Percentiles rank a stretch among this genome's conserved stretches.
Conservation (phyloP, 2,329 filamentous ascomycete species). For the Penicillium italicum region DNA sequence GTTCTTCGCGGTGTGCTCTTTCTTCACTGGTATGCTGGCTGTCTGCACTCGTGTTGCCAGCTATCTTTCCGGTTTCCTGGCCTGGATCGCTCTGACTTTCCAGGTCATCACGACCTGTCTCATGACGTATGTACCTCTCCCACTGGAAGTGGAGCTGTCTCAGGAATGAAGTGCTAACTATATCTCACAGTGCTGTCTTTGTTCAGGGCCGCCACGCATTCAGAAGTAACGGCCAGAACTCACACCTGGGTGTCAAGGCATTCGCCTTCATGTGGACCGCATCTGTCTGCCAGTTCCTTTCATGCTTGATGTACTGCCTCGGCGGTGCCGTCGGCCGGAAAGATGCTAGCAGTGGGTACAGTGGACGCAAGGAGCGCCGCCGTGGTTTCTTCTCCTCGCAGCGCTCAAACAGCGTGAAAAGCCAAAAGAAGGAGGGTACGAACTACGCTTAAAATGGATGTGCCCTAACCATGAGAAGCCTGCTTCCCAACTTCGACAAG, state of each 20-base stretch:
- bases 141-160: background rate
- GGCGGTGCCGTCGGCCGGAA: conserved; percentile 37
- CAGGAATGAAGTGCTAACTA: conserved; percentile 12
- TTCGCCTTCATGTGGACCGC: conserved; percentile 62
- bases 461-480: background rate
- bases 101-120: conserved; percentile 55
- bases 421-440: conserved; percentile 26
- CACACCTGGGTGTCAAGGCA: conserved; percentile 55
- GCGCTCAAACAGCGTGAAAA: conserved; percentile 28
- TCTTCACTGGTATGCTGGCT: conserved; percentile 46
- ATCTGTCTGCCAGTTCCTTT: conserved; percentile 53
- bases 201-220: conserved; percentile 57
- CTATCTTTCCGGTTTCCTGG: conserved; percentile 52
- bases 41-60: conserved; percentile 52
- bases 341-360: conserved; percentile 32
- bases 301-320: conserved; percentile 56
- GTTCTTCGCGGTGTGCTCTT: conserved; percentile 60
- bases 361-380: conserved; percentile 35
- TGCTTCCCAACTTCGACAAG: background rate
- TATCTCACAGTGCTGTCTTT: conserved; percentile 52
- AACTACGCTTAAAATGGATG: conserved; percentile 22
- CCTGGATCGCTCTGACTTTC: conserved; percentile 55
- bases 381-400: conserved; percentile 38
- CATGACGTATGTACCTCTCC: conserved; percentile 57
- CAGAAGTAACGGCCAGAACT: conserved; percentile 46